A percentile compares a stretch with the other conserved stretches of the same genome.
Conservation (phyloP, 116 monocot genomes). For the Trichopus zeylanicus region DNA sequence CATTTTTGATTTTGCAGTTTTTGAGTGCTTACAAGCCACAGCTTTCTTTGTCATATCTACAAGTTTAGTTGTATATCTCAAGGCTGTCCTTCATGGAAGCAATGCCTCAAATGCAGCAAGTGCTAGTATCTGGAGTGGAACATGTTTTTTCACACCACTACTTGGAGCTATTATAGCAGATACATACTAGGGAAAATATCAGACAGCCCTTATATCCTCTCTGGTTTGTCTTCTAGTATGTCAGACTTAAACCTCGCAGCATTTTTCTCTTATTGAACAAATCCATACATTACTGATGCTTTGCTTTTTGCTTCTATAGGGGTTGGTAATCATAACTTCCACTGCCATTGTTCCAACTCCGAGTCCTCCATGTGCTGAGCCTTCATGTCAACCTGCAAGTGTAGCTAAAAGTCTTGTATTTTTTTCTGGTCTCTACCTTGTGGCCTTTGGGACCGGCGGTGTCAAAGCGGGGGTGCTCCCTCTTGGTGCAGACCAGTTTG, state of each 20-base stretch:
- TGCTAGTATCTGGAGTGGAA: constrained; percentile 24
- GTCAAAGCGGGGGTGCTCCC: constrained; percentile 17
- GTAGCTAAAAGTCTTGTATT: constrained; percentile 9
- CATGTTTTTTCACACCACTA: constrained; percentile 25
- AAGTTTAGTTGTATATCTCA: constrained; percentile 30
- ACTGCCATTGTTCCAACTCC: constrained; percentile 9
- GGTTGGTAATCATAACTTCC: constrained; percentile 16
- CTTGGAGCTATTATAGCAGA: constrained; percentile 30
- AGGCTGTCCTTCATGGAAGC: constrained; percentile 20
- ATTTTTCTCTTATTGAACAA: no score
- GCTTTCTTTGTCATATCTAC: constrained; percentile 22
- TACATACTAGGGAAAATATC: constrained; percentile 31
- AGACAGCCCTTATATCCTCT: constrained; percentile 21
- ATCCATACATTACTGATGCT: no score
- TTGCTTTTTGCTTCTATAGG: constrained; percentile 6
- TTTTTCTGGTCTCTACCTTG: constrained; percentile 24
- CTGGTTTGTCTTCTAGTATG: constrained; percentile 21
- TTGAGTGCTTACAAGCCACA: constrained; percentile 28
- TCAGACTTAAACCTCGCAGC: no score
- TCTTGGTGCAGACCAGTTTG: constrained; percentile 32
- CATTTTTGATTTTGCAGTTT: constrained; percentile 10
- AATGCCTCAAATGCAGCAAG: constrained; percentile 31
- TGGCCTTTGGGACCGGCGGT: constrained; percentile 31
- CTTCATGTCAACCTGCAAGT: constrained; percentile 14
- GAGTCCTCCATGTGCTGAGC: no score